Evolutionary conservation across 768 basidiomycete species (phyloP).

Genomic region (Mrakia gelida): DNA sequence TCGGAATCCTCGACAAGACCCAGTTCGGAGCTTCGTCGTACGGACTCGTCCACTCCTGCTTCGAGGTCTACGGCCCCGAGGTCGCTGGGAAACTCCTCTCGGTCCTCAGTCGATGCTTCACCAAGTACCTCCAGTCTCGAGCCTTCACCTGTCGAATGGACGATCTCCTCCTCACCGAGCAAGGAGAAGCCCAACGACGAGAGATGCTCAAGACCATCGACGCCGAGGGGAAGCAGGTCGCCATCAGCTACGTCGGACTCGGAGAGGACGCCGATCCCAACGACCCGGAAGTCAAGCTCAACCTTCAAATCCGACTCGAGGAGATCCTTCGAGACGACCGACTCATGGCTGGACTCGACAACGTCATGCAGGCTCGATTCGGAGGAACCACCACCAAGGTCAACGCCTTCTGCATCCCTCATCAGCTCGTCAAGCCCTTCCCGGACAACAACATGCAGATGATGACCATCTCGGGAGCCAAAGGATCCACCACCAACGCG

Average conservation of each 20-base stretch:
- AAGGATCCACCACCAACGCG: constrained; percentile 95
- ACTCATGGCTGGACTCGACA: constrained; percentile 95
- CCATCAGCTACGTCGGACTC: constrained; percentile 61
- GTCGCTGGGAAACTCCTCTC: constrained; percentile 86
- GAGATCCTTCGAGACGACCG: constrained; percentile 90
- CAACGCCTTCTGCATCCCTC: constrained; percentile 79
- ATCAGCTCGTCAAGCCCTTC: constrained; percentile 83
- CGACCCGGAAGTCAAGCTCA: constrained; percentile 43
- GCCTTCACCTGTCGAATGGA: constrained; percentile 99
- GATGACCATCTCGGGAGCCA: constrained; percentile 97
- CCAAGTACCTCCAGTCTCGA: constrained; percentile 92
- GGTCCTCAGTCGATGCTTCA: constrained; percentile 87
- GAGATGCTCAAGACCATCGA: constrained; percentile 63
- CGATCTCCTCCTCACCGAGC: constrained; percentile 81
- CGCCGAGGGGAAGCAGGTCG: constrained; percentile 75
- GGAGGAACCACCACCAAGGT: constrained; percentile 83
- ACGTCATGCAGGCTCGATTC: constrained; percentile 45
- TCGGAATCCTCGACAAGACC: constrained; percentile 93
- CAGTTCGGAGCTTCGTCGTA: constrained; percentile 94
- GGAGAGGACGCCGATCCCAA: constrained; percentile 52
- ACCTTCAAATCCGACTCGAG: constrained; percentile 60
- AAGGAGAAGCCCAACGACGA: constrained; percentile 66
- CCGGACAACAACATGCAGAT: constrained; percentile 99
- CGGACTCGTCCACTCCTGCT: constrained; percentile 93
- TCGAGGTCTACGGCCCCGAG: constrained; percentile 89